Evolutionary conservation across 2,329 filamentous ascomycete genomes (phyloP), one percentile per base, ranked within the genome.

Genomic region (Exophiala aquamarina): DNA sequence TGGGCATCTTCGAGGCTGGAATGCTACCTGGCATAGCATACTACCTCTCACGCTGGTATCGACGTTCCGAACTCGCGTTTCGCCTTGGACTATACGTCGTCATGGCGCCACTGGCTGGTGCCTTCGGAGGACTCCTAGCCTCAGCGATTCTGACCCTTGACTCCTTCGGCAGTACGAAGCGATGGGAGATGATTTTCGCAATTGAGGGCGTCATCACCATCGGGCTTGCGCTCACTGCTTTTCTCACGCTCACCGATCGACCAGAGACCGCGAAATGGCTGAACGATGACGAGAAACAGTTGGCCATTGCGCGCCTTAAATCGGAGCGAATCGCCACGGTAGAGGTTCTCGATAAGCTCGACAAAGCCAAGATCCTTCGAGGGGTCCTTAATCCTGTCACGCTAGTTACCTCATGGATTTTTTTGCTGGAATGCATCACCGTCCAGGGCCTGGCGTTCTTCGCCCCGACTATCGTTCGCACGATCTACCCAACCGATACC

Each of bases 1-100:
- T 87, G 0, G 82, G 82, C 8, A 19, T 59, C 6, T 59, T 57
- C 39, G 86, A 90, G 65, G 82, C 86, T 0, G 85, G 85, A 5
- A 82, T 89, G 78, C 65, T 89, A 44, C 86, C 86, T 0, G 85
- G 86, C 0, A 86, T 87, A 31, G 83, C 84, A 0, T 89, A 88
- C 65, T 89, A 88, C 58, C 37, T 60, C 32, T 56, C 79, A 1
- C 71, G 84, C 40, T 89, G 84, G 84, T 89, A 88, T 56, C 73
- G 83, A 13, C 73, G 82, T 20, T 77, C 75, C 39, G 85, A 89
- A 64, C 69, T 89, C 3, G 76, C 81, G 0, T 87, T 87, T 63
- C 76, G 84, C 0, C 69, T 88, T 1, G 78, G 81, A 0, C 68
- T 87, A 2, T 88, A 87, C 65, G 80, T 88, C 44, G 82, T 87